phyloP scores from a whole-genome alignment of 2,329 filamentous ascomycete genomes.

The Talaromyces funiculosus region DNA sequence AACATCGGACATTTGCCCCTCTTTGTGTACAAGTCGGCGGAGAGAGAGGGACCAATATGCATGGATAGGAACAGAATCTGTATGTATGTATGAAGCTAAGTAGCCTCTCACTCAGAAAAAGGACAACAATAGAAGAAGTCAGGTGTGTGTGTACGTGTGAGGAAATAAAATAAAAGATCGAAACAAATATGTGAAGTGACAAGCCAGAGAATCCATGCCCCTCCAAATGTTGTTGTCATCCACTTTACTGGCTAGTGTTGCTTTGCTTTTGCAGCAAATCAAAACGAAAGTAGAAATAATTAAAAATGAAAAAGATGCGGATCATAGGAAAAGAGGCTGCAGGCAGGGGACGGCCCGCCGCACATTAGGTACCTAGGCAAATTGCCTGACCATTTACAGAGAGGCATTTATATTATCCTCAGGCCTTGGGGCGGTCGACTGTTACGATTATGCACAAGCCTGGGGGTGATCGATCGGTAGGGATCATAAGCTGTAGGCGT shows the following conservation, averaged over 20 bases:
- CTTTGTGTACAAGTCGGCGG: slow-evolving; percentile 11
- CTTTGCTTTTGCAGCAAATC: slow-evolving; percentile 1
- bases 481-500: slow-evolving; percentile 1
- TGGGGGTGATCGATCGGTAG: slow-evolving; percentile 10
- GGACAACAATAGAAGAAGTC: background rate
- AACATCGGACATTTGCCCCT: slow-evolving; percentile 12
- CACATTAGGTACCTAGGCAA: slow-evolving; percentile 26
- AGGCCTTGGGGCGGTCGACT: slow-evolving; percentile 17
- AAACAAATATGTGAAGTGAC: slow-evolving; percentile 30
- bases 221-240: slow-evolving; percentile 31
- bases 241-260: slow-evolving; percentile 19
- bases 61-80: background rate
- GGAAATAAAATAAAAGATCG: background rate
- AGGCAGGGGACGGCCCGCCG: slow-evolving; percentile 42
- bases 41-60: slow-evolving; percentile 6
- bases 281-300: slow-evolving; percentile 18
- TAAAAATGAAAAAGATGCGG: slow-evolving; percentile 32
- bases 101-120: background rate
- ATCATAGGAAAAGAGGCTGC: slow-evolving; percentile 36
- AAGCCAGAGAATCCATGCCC: slow-evolving; percentile 27
- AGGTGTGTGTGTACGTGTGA: background rate
- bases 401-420: slow-evolving; percentile 31
- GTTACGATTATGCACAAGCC: slow-evolving; percentile 5
- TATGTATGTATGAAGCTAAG: slow-evolving; percentile 5
- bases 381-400: slow-evolving; percentile 28